A percentile compares a stretch with the other conserved stretches of the same genome.
phyloP scores from a whole-genome alignment of 1,284 basidiomycete genomes.

The Cutaneotrichosporon mucoides region DNA sequence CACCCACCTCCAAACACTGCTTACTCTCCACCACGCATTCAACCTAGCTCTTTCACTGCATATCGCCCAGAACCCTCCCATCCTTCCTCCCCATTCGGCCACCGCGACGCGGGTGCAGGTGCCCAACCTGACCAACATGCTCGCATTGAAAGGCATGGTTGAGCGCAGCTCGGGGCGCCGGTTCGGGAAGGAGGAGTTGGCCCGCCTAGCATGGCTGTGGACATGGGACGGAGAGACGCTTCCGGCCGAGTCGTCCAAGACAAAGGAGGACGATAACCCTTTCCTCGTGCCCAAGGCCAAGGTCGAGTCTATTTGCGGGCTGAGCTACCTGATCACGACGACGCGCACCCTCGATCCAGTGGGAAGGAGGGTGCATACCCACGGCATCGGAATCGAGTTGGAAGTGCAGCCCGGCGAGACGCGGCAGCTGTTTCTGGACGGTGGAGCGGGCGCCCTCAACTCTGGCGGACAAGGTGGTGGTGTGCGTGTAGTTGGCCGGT shows the following conservation, averaged over 20 bases:
- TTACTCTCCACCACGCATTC: conserved; percentile 45
- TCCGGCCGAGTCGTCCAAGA: conserved; percentile 19
- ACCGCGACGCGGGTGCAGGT: conserved; percentile 31
- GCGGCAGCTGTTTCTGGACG: conserved; percentile 33
- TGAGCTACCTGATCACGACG: conserved; percentile 44
- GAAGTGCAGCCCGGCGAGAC: conserved; percentile 44
- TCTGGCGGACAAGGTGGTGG: conserved; percentile 44
- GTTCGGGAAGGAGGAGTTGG: conserved; percentile 44
- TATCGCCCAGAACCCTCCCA: conserved; percentile 47
- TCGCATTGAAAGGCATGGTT: conserved; percentile 42
- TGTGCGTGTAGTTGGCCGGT: conserved; percentile 44
- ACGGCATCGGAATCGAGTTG: conserved; percentile 47
- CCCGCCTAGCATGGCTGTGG: conserved; percentile 49
- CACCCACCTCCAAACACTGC: conserved; percentile 40
- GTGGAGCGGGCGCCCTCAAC: conserved; percentile 33
- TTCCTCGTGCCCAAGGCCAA: conserved; percentile 18
- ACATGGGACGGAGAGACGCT: conserved; percentile 42
- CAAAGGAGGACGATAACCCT: conserved; percentile 23
- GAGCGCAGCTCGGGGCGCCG: conserved; percentile 41
- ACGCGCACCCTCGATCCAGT: conserved; percentile 44
- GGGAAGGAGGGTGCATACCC: conserved; percentile 39
- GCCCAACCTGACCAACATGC: conserved; percentile 44
- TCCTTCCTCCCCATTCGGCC: conserved; percentile 43
- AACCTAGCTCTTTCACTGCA: conserved; percentile 47
- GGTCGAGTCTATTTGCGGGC: conserved; percentile 12